These are phyloP conservation scores for Voacanga thouarsii DNA, from an alignment of 257 asterid genomes.

Conservation along the genomic window DNA sequence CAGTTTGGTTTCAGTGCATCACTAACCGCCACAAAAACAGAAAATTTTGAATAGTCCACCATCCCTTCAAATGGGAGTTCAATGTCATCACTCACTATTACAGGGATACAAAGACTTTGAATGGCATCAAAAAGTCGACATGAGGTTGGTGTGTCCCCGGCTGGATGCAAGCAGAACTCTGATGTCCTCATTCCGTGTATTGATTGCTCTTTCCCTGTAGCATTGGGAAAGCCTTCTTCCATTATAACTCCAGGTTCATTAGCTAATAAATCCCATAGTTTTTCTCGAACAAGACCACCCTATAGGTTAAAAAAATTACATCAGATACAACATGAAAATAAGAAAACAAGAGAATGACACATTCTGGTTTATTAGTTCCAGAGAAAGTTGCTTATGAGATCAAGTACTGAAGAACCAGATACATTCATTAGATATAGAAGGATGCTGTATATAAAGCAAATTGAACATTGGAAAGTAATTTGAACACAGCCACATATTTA, in stretches of 20 bases:
- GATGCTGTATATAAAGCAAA: too few relatives aligned
- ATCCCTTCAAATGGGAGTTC: constrained; percentile 97
- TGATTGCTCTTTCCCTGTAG: constrained; percentile 86
- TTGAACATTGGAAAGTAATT: not conserved
- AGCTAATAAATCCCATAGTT: constrained; percentile 72
- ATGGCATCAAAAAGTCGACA: constrained; percentile 90
- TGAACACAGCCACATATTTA: not conserved
- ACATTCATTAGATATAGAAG: not conserved
- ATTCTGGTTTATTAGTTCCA: not conserved
- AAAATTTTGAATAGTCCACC: constrained; percentile 71
- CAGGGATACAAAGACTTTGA: constrained; percentile 92
- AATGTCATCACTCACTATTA: constrained; percentile 75
- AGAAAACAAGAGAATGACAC: not conserved
- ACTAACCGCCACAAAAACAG: constrained; percentile 66
- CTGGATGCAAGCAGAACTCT: constrained; percentile 94
- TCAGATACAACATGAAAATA: not conserved
- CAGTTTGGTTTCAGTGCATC: constrained; percentile 78
- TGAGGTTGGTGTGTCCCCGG: constrained; percentile 95
- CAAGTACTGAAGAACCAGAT: not conserved
- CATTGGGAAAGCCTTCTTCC: constrained; percentile 96
- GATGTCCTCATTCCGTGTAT: constrained; percentile 90
- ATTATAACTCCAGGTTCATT: constrained; percentile 61
- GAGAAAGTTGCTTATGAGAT: not conserved
- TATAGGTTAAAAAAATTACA: constrained; percentile 15
- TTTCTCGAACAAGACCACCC: constrained; percentile 92